Evolutionary conservation across 2,329 filamentous ascomycete genomes (phyloP).

Genomic region (Venturiaceae sp.): DNA sequence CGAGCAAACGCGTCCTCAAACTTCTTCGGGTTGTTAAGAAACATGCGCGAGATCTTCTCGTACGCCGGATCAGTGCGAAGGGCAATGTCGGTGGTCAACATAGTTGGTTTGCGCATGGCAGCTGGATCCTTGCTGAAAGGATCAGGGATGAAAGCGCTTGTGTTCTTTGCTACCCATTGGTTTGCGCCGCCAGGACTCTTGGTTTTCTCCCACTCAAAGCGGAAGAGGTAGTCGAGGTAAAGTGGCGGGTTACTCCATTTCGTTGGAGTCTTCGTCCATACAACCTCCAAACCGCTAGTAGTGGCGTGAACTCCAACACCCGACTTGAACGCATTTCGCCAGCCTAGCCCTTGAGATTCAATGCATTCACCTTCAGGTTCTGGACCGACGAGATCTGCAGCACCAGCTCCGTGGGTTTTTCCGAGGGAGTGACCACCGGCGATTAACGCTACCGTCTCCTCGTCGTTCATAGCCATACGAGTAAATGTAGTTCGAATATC

Average conservation of each 20-base stretch:
- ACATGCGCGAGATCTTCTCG: slow-evolving; percentile 67
- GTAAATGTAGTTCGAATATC: slow-evolving; percentile 70
- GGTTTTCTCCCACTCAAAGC: slow-evolving; percentile 66
- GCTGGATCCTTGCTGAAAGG: slow-evolving; percentile 47
- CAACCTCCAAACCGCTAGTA: slow-evolving; percentile 69
- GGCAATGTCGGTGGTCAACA: slow-evolving; percentile 69
- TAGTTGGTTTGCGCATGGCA: slow-evolving; percentile 63
- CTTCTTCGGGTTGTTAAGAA: slow-evolving; percentile 57
- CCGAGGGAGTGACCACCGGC: slow-evolving; percentile 70
- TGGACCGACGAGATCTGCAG: slow-evolving; percentile 52
- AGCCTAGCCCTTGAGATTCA: slow-evolving; percentile 61
- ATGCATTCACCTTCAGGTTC: slow-evolving; percentile 60
- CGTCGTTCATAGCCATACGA: slow-evolving; percentile 76
- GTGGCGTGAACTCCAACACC: slow-evolving; percentile 65
- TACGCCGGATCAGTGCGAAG: slow-evolving; percentile 62
- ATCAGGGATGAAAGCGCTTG: slow-evolving; percentile 58
- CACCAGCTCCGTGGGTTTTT: slow-evolving; percentile 67
- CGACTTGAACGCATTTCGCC: slow-evolving; percentile 52
- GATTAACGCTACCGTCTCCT: slow-evolving; percentile 72
- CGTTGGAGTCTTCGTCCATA: slow-evolving; percentile 65
- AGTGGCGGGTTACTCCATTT: slow-evolving; percentile 58
- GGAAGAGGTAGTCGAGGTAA: slow-evolving; percentile 67
- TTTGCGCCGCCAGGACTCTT: slow-evolving; percentile 68
- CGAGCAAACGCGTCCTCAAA: slow-evolving; percentile 59
- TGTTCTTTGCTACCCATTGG: slow-evolving; percentile 66